Conservation (phyloP, 371 early-diverging fungal genomes). For the Rhizopus arrhizus region DNA sequence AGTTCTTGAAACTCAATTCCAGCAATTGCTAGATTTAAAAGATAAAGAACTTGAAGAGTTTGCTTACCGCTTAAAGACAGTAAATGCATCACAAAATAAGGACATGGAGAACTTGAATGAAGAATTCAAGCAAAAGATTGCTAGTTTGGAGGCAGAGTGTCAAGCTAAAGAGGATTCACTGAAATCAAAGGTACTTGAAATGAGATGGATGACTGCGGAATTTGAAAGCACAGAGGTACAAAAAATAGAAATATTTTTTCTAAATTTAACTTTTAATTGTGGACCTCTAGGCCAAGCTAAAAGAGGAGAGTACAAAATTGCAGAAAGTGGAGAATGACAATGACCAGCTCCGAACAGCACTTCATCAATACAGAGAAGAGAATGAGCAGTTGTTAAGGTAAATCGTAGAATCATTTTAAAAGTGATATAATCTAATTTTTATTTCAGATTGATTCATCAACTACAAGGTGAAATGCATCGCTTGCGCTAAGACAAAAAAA, state of each 20-base stretch:
- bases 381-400: slow-evolving; percentile 55
- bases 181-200: slow-evolving; percentile 46
- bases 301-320: slow-evolving; percentile 33
- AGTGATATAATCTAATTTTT: not conserved
- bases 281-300: slow-evolving; percentile 37
- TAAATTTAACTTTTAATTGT: not conserved
- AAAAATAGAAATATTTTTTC: slow-evolving; percentile 1
- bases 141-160: slow-evolving; percentile 32
- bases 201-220: slow-evolving; percentile 47
- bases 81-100: slow-evolving; percentile 42
- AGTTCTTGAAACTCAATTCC: slow-evolving; percentile 46
- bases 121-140: slow-evolving; percentile 36
- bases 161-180: slow-evolving; percentile 37
- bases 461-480: slow-evolving; percentile 46
- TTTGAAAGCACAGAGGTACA: slow-evolving; percentile 54
- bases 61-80: slow-evolving; percentile 43
- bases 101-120: slow-evolving; percentile 45
- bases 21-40: slow-evolving; percentile 46
- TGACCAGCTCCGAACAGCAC: slow-evolving; percentile 27
- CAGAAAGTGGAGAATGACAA: slow-evolving; percentile 39
- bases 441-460: slow-evolving; percentile 39
- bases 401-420: not conserved
- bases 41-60: slow-evolving; percentile 49
- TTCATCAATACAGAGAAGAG: slow-evolving; percentile 37
- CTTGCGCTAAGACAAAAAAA: slow-evolving; percentile 15